Conservation (phyloP, 768 basidiomycete species). For the Leccinum uliginosum region DNA sequence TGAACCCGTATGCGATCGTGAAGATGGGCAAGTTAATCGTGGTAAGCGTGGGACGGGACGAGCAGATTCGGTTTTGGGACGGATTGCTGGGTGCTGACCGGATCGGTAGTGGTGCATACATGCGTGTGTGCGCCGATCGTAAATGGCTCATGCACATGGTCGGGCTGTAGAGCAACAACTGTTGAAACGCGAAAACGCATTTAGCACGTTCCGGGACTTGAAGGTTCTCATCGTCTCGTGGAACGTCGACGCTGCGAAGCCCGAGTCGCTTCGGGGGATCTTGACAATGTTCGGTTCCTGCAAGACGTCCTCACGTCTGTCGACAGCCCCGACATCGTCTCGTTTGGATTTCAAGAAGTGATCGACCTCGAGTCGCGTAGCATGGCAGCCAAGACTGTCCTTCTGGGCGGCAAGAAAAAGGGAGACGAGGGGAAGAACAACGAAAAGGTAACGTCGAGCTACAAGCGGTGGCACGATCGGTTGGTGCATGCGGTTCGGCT, state of each 20-base stretch:
- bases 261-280: slow-evolving; percentile 62
- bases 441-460: slow-evolving; percentile 82
- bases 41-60: slow-evolving; percentile 72
- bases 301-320: slow-evolving; percentile 68
- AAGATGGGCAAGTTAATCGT: slow-evolving; percentile 65
- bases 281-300: slow-evolving; percentile 78
- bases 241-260: slow-evolving; percentile 90
- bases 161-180: slow-evolving; percentile 62
- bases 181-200: slow-evolving; percentile 66
- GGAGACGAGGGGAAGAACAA: slow-evolving; percentile 48
- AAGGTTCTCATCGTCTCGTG: slow-evolving; percentile 81
- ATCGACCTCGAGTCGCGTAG: slow-evolving; percentile 93
- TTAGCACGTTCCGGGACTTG: slow-evolving; percentile 75
- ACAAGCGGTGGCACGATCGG: slow-evolving; percentile 86
- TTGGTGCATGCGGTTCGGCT: slow-evolving; percentile 67
- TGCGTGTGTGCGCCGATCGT: neutral
- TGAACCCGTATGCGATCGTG: slow-evolving; percentile 75
- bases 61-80: slow-evolving; percentile 79
- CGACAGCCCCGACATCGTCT: slow-evolving; percentile 80
- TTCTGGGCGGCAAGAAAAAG: slow-evolving; percentile 71
- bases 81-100: slow-evolving; percentile 80
- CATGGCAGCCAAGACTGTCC: slow-evolving; percentile 87
- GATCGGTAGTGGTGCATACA: slow-evolving; percentile 59
- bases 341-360: slow-evolving; percentile 94
- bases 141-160: slow-evolving; percentile 4